phyloP scores from a whole-genome alignment of 345 rosid genomes.

The Bruguiera gymnorhiza region DNA sequence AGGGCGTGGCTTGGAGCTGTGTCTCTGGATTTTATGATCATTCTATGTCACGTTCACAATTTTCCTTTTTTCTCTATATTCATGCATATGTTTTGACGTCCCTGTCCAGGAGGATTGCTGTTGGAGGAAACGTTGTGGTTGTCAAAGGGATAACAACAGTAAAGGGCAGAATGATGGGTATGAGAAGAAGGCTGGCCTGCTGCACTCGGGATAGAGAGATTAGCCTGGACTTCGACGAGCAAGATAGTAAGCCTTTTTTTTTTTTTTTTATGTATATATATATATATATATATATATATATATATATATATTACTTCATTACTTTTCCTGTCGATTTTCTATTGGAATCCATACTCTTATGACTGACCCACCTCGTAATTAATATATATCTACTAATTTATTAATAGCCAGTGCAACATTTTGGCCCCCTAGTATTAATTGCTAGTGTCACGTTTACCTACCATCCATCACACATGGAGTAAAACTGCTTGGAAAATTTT shows the following conservation, averaged over 20 bases:
- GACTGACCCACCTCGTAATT: neutral
- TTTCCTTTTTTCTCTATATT: too few relatives aligned
- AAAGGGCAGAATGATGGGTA: constrained; percentile 38
- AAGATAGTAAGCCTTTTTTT: constrained; percentile 49
- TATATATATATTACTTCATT: neutral
- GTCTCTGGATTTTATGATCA: too few relatives aligned
- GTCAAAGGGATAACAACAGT: neutral
- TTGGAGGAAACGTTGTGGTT: neutral
- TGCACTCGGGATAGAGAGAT: constrained; percentile 63
- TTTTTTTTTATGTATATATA: neutral
- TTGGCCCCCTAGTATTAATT: neutral
- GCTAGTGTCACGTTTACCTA: neutral
- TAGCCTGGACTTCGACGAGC: constrained; percentile 86
- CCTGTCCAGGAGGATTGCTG: too few relatives aligned
- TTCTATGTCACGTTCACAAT: too few relatives aligned
- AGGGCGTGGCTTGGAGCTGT: too few relatives aligned
- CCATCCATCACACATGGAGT: constrained; percentile 8
- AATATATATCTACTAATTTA: neutral
- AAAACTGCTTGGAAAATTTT: neutral
- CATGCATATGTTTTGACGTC: too few relatives aligned
- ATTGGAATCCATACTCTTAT: too few relatives aligned
- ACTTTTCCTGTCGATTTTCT: too few relatives aligned
- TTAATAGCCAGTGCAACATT: neutral
- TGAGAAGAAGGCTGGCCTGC: constrained; percentile 74
- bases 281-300: neutral